Percentiles rank a stretch among this genome's conserved stretches.
Evolutionary conservation across 2,329 filamentous ascomycete species (phyloP).

Genomic region (Pyrenophora seminiperda): DNA sequence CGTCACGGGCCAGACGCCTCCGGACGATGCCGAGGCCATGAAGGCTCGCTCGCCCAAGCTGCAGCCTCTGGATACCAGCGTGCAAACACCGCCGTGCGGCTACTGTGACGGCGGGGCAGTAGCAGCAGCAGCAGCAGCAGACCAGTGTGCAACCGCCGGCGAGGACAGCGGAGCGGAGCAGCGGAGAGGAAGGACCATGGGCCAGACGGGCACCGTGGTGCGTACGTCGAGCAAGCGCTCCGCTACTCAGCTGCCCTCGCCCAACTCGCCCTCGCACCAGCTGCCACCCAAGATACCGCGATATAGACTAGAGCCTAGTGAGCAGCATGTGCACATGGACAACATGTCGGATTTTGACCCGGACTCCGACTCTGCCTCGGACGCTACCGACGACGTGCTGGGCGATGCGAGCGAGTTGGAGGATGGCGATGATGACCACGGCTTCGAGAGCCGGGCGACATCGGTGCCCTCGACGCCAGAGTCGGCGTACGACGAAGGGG

Average conservation of each 20-base stretch:
- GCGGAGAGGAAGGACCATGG: constrained; percentile 36
- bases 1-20: constrained; percentile 45
- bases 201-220: constrained; percentile 28
- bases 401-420: constrained; percentile 22
- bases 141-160: constrained; percentile 14
- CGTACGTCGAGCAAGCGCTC: constrained; percentile 45
- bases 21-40: constrained; percentile 40
- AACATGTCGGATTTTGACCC: constrained; percentile 22
- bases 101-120: constrained; percentile 35
- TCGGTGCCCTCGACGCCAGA: constrained; percentile 32
- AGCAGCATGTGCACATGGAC: constrained; percentile 15
- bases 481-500: constrained; percentile 21
- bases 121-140: no score
- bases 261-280: constrained; percentile 41
- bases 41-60: constrained; percentile 44
- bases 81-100: constrained; percentile 39
- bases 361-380: constrained; percentile 32
- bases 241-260: constrained; percentile 45
- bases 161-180: constrained; percentile 25
- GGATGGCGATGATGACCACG: constrained; percentile 31
- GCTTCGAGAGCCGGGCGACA: constrained; percentile 22
- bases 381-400: constrained; percentile 24
- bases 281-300: constrained; percentile 45
- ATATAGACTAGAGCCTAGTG: constrained; percentile 29
- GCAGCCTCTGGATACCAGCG: constrained; percentile 44